Conservation (phyloP, 768 basidiomycete genomes). For the Pholiota molesta region DNA sequence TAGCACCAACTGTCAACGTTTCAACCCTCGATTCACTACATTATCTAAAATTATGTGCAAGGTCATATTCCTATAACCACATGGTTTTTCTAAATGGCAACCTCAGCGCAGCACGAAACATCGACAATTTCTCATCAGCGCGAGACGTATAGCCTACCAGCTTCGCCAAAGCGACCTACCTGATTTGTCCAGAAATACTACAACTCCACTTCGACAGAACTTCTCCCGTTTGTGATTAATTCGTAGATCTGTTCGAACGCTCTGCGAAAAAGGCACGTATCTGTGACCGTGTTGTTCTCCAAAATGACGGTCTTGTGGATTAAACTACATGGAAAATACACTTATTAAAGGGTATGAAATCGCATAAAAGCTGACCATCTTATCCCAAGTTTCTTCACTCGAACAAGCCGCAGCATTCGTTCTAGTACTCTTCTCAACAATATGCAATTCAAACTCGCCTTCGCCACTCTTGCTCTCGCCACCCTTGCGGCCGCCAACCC, state of each 20-base stretch:
- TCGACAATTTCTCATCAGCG: background rate
- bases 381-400: constrained; percentile 7
- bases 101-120: background rate
- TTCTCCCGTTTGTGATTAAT: background rate
- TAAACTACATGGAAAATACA: too few relatives aligned
- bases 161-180: background rate
- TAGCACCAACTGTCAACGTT: background rate
- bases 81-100: background rate
- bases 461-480: constrained; percentile 19
- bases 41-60: background rate
- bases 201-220: background rate
- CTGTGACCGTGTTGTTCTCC: too few relatives aligned
- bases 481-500: constrained; percentile 20
- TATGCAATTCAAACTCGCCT: constrained; percentile 20
- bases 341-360: background rate
- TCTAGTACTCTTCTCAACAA: constrained; percentile 5
- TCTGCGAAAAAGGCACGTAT: background rate
- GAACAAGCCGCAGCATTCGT: constrained; percentile 3
- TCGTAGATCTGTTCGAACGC: background rate
- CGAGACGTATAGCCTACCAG: background rate
- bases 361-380: background rate
- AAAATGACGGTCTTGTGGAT: too few relatives aligned
- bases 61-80: background rate
- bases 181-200: background rate
- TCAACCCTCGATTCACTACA: background rate